Base-by-base conservation (phyloP, 2,329 filamentous ascomycete genomes). In the Pseudogymnoascus sp. region DNA sequence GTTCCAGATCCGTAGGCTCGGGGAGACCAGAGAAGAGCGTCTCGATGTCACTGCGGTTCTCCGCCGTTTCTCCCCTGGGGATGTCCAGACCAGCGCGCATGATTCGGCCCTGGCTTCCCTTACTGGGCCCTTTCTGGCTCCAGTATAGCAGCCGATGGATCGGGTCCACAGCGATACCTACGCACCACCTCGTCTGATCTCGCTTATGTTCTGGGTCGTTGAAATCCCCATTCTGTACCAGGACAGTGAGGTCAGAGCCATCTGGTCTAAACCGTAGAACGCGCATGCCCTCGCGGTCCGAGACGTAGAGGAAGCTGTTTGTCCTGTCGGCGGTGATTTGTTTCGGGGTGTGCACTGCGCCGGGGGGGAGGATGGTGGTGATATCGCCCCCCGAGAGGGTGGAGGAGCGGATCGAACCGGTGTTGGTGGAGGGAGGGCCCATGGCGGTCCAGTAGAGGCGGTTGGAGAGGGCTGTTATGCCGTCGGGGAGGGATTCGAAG, bases 41-140 rank as follows among this genome's bases (percentile, higher is more conserved):
- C 10, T 69, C 65, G 10, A 68, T 65, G 31, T 68, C 67, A 0
- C 41, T 43, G 3, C 67, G 26, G n/a, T 37, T 41, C 1, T 37
- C 23, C 21, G 66, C 23, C 38, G 33, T 45, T 0, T 72, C 67
- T 0, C 79, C 72, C 8, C 63, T 69, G 0, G 69, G 66, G 0
- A 75, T 72, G 0, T 76, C 68, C 0, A 84, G 72, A 14, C 72
- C 69, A 0, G 83, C 81, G 4, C 75, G 72, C 68, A 82, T 82
- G 45, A 87, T 83, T 3, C 78, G 75, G 0, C 84, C 84, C 41
- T 76, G 68, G 1, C 71, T 72, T 0, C 74, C 76, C 69, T 85
- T 86, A 2, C 78, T 76, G 0, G 75, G 72, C 0, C 84, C 83
- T 67, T 86, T 86, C 60, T 86, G 83, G 0, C 80, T 82, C 83